Evolutionary conservation across 2,329 filamentous ascomycete genomes (phyloP), one percentile per base, ranked within the genome.

Genomic region (Emmonsiellopsis sp.): DNA sequence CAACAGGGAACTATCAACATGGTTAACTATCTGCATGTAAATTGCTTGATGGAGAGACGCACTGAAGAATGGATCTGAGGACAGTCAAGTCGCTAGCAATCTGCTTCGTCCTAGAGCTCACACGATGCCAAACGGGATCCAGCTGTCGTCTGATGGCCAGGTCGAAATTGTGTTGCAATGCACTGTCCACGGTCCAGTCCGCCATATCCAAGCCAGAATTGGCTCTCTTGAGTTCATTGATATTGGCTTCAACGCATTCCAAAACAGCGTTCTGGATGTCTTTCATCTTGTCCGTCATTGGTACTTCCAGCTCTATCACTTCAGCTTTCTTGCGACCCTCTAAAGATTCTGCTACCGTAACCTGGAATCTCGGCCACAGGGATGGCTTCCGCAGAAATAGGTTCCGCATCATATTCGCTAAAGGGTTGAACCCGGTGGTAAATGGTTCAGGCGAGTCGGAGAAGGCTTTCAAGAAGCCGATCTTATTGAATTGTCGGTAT

Each of bases 91-190:
- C 93, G 62, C 85, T 86, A 54, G 95, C 92, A 61, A 98, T 95
- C 70, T 96, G 91, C 63, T 87, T 89, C 2, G 92, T 97, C 70
- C 93, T 90, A 79, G 88, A 95, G 68, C 87, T 96, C 50, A 95
- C 88, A 52, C 93, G 83, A 73, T 98, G 93, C 93, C 93, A 98
- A 55, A 97, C 91, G 4, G 92, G 91, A 65, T 97, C 91, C 15
- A 98, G 76, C 69, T 98, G 93, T 54, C 91, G 81, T 57, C 92
- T 81, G 50, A 98, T 84, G 53, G 91, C 86, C 56, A 87, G 77
- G 67, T 97, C 93, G 67, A 98, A 98, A 63, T 90, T 95, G 65
- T 86, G 88, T 60, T 96, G 86, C 56, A 97, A 73, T 37, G 92
- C 92, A 65, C 88, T 96, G 68, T 97, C 92, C 15, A 95, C 77